Evolutionary conservation across 2,329 filamentous ascomycete genomes (phyloP).

Genomic region (Helicocarpus griseus): DNA sequence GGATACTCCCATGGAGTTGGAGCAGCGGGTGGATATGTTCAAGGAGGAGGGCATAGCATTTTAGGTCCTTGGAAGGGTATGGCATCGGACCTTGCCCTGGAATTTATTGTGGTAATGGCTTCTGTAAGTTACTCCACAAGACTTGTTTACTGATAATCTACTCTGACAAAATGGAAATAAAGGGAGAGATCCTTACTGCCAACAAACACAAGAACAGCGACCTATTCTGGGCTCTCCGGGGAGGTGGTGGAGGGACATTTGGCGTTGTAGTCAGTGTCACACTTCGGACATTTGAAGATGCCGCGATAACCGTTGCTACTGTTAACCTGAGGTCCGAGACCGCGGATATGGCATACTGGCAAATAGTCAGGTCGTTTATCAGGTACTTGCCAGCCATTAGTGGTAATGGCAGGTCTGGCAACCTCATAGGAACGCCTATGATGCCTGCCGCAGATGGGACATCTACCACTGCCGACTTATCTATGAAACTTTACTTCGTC

Average conservation of each 20-base stretch:
- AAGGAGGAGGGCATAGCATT: slow-evolving; percentile 51
- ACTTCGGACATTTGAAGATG: slow-evolving; percentile 18
- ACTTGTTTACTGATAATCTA: slow-evolving; percentile 30
- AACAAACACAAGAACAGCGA: slow-evolving; percentile 41
- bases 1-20: slow-evolving; percentile 49
- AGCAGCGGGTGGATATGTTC: slow-evolving; percentile 49
- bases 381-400: neutral
- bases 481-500: neutral
- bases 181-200: slow-evolving; percentile 40
- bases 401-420: neutral
- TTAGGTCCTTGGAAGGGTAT: slow-evolving; percentile 48
- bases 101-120: slow-evolving; percentile 47
- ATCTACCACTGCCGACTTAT: neutral
- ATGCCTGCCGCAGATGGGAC: neutral
- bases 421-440: neutral
- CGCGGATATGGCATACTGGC: neutral
- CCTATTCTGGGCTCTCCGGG: slow-evolving; percentile 54
- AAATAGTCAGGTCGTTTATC: neutral
- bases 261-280: slow-evolving; percentile 48
- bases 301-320: neutral
- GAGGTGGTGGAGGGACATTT: slow-evolving; percentile 51
- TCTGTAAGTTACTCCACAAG: slow-evolving; percentile 28
- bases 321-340: neutral
- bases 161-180: neutral
- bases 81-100: slow-evolving; percentile 49